These are phyloP conservation scores for Podaxis sp. DNA, from an alignment of 768 basidiomycete species.

Conservation along the genomic window DNA sequence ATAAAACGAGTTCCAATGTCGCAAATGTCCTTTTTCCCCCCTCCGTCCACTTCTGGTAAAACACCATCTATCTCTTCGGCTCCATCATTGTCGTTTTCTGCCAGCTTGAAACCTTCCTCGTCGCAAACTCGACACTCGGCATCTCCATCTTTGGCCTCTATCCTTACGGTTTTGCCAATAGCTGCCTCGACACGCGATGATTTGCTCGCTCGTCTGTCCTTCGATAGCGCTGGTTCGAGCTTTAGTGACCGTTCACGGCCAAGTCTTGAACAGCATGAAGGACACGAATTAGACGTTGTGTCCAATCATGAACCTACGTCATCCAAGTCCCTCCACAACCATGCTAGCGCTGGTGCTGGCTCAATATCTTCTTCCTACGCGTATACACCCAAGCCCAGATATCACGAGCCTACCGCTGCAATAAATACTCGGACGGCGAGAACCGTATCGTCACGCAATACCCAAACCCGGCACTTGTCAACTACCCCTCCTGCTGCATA, in stretches of 20 bases:
- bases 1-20: conserved; percentile 48
- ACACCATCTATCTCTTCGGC: conserved; percentile 15
- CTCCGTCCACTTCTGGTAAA: conserved; percentile 30
- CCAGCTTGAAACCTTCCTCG: conserved; percentile 11
- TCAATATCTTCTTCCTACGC: conserved; percentile 19
- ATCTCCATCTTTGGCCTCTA: conserved; percentile 37
- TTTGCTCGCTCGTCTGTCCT: conserved; percentile 52
- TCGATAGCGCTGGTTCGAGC: conserved; percentile 48
- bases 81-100: conserved; percentile 16
- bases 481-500: conserved; percentile 32
- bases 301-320: conserved; percentile 13
- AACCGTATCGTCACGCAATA: conserved; percentile 15
- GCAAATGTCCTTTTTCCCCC: conserved; percentile 56
- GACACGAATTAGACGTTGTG: conserved; percentile 47
- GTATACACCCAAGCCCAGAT: conserved; percentile 24
- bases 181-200: conserved; percentile 53
- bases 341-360: background rate
- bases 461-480: conserved; percentile 25
- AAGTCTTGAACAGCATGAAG: conserved; percentile 32
- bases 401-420: background rate
- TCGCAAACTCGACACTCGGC: conserved; percentile 27
- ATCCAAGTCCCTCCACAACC: background rate
- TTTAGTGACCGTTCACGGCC: conserved; percentile 35
- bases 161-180: conserved; percentile 47
- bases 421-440: background rate